Evolutionary conservation across 192 early-diverging fungal genomes (phyloP), one percentile per base, ranked within the genome.

Genomic region (Podila epicladia): DNA sequence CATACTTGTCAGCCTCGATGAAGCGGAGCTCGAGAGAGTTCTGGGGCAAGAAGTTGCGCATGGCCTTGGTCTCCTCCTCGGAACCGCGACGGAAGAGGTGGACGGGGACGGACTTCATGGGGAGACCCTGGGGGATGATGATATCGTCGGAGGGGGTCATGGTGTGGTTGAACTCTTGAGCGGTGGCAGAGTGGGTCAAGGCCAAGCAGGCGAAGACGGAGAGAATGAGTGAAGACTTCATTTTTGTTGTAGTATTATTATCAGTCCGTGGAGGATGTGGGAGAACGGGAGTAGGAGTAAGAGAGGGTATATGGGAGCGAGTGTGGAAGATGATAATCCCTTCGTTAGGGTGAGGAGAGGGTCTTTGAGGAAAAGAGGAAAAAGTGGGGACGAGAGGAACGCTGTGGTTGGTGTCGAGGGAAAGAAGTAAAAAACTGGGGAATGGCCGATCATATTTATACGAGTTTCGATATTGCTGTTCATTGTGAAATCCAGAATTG

Each of bases 61-160:
- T 26, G 20, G 74, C 64, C 33, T 31, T 20, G 24, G 64, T 32
- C 48, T 62, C 62, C 33, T 55, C 63, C 38, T 53, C 57, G 57
- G 24, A 5, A 5, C 62, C 57, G 58, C 74, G 67, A 17, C 38
- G 62, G 53, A 70, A 50, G 50, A 65, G 26, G 22, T 76, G 67
- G 2, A 76, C 22, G 7, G 74, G 74, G 22, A 70, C 15, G 8
- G 74, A 61, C 53, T 66, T 69, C 74, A 76, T 76, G 38, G 74
- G 74, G 28, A 59, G 8, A 11, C 74, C 74, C 17, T 37, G 29
- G 24, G 59, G 33, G 20, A 67, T 67, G 29, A 12, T 9, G 17
- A 55, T 24, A 22, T 55, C 24, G 17, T 55, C 53, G 53, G 53
- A 55, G 53, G 53, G 22, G 11, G 4, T 7, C 53, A 55, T 55